These are phyloP conservation scores for Hypomyces rosellus DNA, from an alignment of 2,329 filamentous ascomycete genomes.

Conservation along the genomic window DNA sequence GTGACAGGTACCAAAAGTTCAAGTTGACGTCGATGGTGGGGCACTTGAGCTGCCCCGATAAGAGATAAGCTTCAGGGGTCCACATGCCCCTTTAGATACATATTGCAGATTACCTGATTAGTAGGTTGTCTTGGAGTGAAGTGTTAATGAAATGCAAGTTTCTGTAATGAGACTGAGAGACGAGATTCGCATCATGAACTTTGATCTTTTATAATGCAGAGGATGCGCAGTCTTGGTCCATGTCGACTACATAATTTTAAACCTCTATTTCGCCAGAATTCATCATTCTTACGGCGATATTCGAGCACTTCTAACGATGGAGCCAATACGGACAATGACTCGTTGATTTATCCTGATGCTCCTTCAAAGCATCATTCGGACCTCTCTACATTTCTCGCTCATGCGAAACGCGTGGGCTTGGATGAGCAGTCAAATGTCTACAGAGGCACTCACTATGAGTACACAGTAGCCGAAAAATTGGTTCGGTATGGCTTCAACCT, in stretches of 20 bases:
- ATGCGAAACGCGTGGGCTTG: slow-evolving; percentile 53
- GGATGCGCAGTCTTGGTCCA: background rate
- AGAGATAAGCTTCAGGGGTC: background rate
- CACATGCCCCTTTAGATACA: too few relatives aligned
- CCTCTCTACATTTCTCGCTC: slow-evolving; percentile 57
- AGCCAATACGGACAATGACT: too few relatives aligned
- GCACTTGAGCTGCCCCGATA: background rate
- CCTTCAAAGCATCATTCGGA: slow-evolving; percentile 52
- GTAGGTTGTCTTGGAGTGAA: too few relatives aligned
- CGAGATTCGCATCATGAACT: too few relatives aligned
- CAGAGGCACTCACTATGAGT: slow-evolving; percentile 72
- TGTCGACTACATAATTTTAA: too few relatives aligned
- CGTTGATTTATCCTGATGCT: slow-evolving; percentile 36
- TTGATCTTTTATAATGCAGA: background rate
- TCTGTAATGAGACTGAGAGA: too few relatives aligned
- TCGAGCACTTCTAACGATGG: background rate
- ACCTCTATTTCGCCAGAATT: background rate
- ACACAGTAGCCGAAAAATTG: slow-evolving; percentile 54
- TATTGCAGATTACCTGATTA: too few relatives aligned
- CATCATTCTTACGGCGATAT: background rate
- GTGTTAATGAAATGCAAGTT: too few relatives aligned
- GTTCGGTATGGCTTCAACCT: slow-evolving; percentile 57
- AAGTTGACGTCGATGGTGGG: background rate
- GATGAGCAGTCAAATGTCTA: slow-evolving; percentile 53
- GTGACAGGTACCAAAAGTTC: too few relatives aligned